phyloP scores from a whole-genome alignment of 495 filamentous ascomycete species.

The Amorphotheca resinae region DNA sequence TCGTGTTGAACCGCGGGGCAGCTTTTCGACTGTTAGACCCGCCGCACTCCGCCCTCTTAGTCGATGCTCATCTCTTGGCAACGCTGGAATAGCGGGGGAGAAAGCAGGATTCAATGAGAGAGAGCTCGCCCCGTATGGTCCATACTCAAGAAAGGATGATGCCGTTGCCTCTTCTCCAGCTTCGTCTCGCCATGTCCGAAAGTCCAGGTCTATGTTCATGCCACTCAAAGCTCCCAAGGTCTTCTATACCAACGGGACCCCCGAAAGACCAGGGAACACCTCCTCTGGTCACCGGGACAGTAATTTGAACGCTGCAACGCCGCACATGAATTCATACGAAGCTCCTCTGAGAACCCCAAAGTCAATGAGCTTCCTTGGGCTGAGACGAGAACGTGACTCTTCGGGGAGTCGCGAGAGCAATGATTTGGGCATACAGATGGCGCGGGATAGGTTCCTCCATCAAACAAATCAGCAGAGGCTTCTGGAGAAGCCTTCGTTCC shows the following conservation, averaged over 20 bases:
- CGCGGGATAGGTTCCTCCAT: slow-evolving; percentile 34
- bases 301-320: slow-evolving; percentile 7
- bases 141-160: slow-evolving; percentile 44
- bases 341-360: slow-evolving; percentile 26
- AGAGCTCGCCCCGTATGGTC: slow-evolving; percentile 27
- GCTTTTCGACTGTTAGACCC: too few species aligned
- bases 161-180: slow-evolving; percentile 54
- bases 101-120: slow-evolving; percentile 25
- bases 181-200: slow-evolving; percentile 62
- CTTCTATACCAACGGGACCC: slow-evolving; percentile 18
- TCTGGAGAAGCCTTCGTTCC: slow-evolving; percentile 33
- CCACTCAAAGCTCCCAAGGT: slow-evolving; percentile 32
- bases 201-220: slow-evolving; percentile 60
- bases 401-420: slow-evolving; percentile 22
- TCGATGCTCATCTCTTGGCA: slow-evolving; percentile 25
- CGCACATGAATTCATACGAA: slow-evolving; percentile 5
- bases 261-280: slow-evolving; percentile 4
- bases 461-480: slow-evolving; percentile 24
- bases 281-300: slow-evolving; percentile 10
- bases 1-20: not conserved
- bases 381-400: slow-evolving; percentile 20
- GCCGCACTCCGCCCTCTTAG: slow-evolving; percentile 19
- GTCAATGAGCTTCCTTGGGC: slow-evolving; percentile 51
- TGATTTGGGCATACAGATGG: slow-evolving; percentile 36
- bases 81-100: slow-evolving; percentile 23